Base-by-base conservation (phyloP, 169 alveolate genomes). In the Plasmodium yoelii region DNA sequence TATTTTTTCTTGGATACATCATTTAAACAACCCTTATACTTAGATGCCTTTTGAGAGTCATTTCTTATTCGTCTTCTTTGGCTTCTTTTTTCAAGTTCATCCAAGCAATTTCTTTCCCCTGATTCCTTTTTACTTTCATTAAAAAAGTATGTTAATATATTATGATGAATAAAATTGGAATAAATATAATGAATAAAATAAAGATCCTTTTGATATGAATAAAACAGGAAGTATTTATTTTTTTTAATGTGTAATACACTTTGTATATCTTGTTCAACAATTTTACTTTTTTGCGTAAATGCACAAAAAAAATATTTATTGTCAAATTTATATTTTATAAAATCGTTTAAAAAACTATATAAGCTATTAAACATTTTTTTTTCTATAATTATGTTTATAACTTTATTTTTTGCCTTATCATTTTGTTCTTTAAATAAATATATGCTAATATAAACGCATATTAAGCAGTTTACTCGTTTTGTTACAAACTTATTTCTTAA, bases 371-470 rank as follows among this genome's bases (percentile, higher is more conserved):
- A 77, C 13, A 77, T 55, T n/a, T 77, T 46, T 19, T 57, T 26
- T 44, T 49, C 53, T 42, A 77, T 63, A 64, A 77, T 53, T 15
- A 49, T 5, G 7, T 57, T 49, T 19, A 77, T 53, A 9, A 77
- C 15, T 46, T 63, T 51, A 12, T 13, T 75, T 57, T 77, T 77
- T 18, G 51, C 65, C 24, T 64, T 26, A 24, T 77, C 88, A 22
- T 63, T 56, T 13, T 65, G 63, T 42, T 15, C 24, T 44, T 63
- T 46, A 24, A 19, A 64, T 26, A 77, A 57, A 59, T 77, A 77
- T n/a, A 77, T 46, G 63, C 71, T 56, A 46, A 77, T 64, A n/a
- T 77, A 77, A 9, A 63, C 88, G 44, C 88, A 77, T 18, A 77
- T 77, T 28, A 77, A 56, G 15, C 88, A 77, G 15, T 46, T 77